Percentiles rank a stretch among this genome's conserved stretches.
phyloP scores from a whole-genome alignment of 306 rosid genomes.

The Arachis stenosperma region DNA sequence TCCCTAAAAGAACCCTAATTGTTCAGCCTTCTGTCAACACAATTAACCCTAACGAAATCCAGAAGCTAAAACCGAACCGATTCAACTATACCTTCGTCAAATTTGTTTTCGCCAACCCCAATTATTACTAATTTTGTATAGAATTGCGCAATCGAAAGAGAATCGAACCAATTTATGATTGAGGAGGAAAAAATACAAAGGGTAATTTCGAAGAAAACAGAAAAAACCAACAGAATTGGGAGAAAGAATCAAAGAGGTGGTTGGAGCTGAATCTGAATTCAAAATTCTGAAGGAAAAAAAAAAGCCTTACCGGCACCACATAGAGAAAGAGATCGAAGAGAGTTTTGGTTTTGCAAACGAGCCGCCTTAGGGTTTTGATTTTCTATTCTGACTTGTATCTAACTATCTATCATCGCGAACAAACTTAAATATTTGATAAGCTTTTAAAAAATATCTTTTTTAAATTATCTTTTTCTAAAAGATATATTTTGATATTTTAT shows the following conservation, averaged over 20 bases:
- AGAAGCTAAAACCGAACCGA: background rate
- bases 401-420: no score
- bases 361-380: no score
- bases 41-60: constrained; percentile 35
- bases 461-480: no score
- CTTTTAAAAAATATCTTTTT: no score
- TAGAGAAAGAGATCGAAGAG: background rate
- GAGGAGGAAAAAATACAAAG: background rate
- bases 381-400: no score
- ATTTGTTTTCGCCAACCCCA: background rate
- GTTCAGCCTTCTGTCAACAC: constrained; percentile 19
- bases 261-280: constrained; percentile 39
- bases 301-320: constrained; percentile 66
- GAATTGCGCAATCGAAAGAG: constrained; percentile 23
- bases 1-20: constrained; percentile 21
- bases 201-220: background rate
- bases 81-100: constrained; percentile 5
- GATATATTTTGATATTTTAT: no score
- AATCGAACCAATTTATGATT: background rate
- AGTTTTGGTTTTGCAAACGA: no score
- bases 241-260: constrained; percentile 54
- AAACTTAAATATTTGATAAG: no score
- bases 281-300: constrained; percentile 51
- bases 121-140: background rate
- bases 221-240: background rate